Base-by-base conservation (phyloP, 306 rosid species). In the Cicer judaicum region DNA sequence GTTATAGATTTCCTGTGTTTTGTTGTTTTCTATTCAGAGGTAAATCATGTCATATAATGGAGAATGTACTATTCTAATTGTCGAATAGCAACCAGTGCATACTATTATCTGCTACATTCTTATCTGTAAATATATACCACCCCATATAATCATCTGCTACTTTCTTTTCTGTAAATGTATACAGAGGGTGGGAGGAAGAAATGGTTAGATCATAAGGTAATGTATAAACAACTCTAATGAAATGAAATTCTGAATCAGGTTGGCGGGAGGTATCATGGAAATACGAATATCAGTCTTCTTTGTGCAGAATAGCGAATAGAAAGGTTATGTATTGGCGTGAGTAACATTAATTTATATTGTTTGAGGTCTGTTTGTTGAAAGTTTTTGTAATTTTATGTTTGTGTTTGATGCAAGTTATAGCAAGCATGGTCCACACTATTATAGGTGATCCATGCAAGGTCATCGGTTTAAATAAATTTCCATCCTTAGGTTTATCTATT, bases 191-290 rank as follows among this genome's bases (percentile, higher is more conserved):
- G 70, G 60, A 43, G 70, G 60, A 43, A 3, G 62, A 62, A 61
- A 62, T 5, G 39, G 70, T 11, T 39, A 49, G 24, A 7, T 6
- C 15, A 10, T 36, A 62, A 36, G 73, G 38, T 21, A 48, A 48
- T 76, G 19, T 49, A 42, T 48, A 56, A 60, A 60, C 29, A 38
- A 41, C 24, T 44, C 75, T 56, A 19, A 77, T 18, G 34, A 59
- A 46, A 39, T 47, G 19, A 60, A 47, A 38, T 40, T 59, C 54
- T 78, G 24, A 40, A 62, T 62, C 43, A 70, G 77, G 81, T 48
- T 59, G 24, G 70, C 18, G 8, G 36, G 18, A 55, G 57, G 47
- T 77, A 47, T 10, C 18, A 54, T 15, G 74, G 56, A 34, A 24
- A 7, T 16, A 64, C 10, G 55, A 24, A 39, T 42, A 71, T 38